Base-by-base conservation (phyloP, 306 rosid species). In the Dalbergia cultrata region DNA sequence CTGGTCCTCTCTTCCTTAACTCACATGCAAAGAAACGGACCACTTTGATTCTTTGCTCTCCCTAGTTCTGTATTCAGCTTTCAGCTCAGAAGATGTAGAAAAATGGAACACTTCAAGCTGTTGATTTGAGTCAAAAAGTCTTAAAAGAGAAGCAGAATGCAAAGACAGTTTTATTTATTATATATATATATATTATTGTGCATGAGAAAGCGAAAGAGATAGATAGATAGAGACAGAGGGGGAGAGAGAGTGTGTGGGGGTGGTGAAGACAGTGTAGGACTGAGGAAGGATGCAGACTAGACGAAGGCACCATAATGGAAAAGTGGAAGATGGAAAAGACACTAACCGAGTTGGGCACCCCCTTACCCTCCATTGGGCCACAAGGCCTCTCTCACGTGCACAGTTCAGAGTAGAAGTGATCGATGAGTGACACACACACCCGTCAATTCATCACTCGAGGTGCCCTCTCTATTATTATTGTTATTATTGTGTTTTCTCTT, bases 221-320 rank as follows among this genome's bases (percentile, higher is more conserved):
- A 66, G 41, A 60, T 26, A 26, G 31, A 26, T 26, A 26, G 31
- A 26, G 31, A 26, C 31, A 26, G 12, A 78, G 3, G 18, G 53
- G 13, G 59, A 12, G 22, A 26, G 10, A 16, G 76, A 70, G 54
- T 13, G 71, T 37, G 80, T 33, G 26, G 35, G 44, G 37, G 67
- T 58, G 78, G 79, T 34, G 83, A 69, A 79, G 74, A 77, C 80
- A 70, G 84, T 44, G 82, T 21, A 52, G 37, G 16, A 41, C 83
- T 43, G 66, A 72, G 52, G 68, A 64, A 39, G 26, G 89, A 89
- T 67, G 78, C 70, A 75, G 93, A 87, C 90, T 74, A 80, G 85
- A 85, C 92, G 49, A 64, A 26, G 81, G 88, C 45, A 74, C 52
- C 88, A 67, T 21, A 60, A 75, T 84, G 66, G 54, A 26, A 53